Evolutionary conservation across 345 rosid genomes (phyloP), one percentile per base, ranked within the genome.

Genomic region (Cardamine resedifolia): DNA sequence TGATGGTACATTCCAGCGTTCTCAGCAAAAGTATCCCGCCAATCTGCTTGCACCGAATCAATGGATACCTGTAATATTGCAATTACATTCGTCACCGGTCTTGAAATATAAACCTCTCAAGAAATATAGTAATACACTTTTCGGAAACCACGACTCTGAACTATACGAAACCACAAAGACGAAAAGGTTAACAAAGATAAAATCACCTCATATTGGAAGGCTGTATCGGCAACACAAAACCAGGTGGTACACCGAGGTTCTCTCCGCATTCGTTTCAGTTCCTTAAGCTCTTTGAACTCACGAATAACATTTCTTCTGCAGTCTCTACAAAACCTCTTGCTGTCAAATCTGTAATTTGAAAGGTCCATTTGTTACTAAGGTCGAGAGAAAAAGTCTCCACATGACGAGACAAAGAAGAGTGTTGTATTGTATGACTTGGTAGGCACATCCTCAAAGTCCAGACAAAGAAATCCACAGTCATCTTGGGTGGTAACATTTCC

Each of bases 251-350:
- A 95, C 52, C 85, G 88, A 60, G 96, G 88, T 78, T 88, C 97
- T 84, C 85, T 87, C 68, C 90, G 85, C 94, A 91, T 79, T 62
- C 99, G 94, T 84, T 90, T 95, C 67, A 95, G 85, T 82, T 95
- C 98, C 85, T 94, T 94, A 47, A 94, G 83, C 79, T 94, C 99
- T 87, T 91, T 95, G 75, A 95, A 95, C 74, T 95, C 99, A 31
- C 96, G 94, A 75, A 91, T 91, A 62, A 95, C 99, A 58, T 95
- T 95, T 61, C 94, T 81, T 80, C 99, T 86, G 78, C 99, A 95
- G 79, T 95, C 99, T 88, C 96, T 86, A 77, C 99, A 95, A 85
- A 95, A 95, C 76, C 94, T 88, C 83, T 95, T 95, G 94, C 94
- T 86, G 77, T 95, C 97, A 78, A 95, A 95, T 88, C 99, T 95